These are phyloP conservation scores for Chalaropsis ovoidea DNA, from an alignment of 2,329 filamentous ascomycete species.

Conservation along the genomic window DNA sequence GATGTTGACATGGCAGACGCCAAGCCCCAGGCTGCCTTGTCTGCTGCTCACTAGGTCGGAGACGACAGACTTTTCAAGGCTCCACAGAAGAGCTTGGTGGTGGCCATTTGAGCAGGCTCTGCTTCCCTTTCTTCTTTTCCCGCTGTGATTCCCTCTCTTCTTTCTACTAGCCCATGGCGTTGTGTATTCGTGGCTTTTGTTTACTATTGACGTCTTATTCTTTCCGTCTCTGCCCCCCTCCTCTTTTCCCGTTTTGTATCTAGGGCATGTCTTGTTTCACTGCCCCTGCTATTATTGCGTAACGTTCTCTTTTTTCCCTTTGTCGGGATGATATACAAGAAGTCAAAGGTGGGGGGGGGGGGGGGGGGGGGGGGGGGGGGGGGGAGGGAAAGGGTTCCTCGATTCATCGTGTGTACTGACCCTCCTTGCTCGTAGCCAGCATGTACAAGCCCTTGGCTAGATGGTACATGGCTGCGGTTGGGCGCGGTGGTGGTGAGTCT, in stretches of 20 bases:
- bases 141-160: slow-evolving; percentile 18
- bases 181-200: slow-evolving; percentile 22
- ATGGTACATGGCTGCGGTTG: slow-evolving; percentile 64
- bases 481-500: not conserved
- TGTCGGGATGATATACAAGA: not conserved
- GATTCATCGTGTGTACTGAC: too few relatives aligned
- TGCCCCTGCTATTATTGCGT: not conserved
- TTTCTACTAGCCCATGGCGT: slow-evolving; percentile 22
- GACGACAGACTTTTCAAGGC: slow-evolving; percentile 17
- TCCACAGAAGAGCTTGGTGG: slow-evolving; percentile 21
- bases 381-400: not conserved
- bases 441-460: slow-evolving; percentile 89
- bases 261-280: not conserved
- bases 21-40: slow-evolving; percentile 29
- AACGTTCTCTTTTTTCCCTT: slow-evolving; percentile 1
- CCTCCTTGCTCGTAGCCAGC: slow-evolving; percentile 94
- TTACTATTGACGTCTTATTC: slow-evolving; percentile 1
- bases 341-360: not conserved
- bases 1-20: slow-evolving; percentile 40
- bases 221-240: not conserved
- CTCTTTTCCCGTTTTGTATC: slow-evolving; percentile 15
- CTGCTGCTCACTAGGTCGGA: slow-evolving; percentile 23
- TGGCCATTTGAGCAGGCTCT: slow-evolving; percentile 20
- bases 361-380: not conserved
- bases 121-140: slow-evolving; percentile 16